Conservation (phyloP, 345 rosid genomes). For the Lumnitzera racemosa region DNA sequence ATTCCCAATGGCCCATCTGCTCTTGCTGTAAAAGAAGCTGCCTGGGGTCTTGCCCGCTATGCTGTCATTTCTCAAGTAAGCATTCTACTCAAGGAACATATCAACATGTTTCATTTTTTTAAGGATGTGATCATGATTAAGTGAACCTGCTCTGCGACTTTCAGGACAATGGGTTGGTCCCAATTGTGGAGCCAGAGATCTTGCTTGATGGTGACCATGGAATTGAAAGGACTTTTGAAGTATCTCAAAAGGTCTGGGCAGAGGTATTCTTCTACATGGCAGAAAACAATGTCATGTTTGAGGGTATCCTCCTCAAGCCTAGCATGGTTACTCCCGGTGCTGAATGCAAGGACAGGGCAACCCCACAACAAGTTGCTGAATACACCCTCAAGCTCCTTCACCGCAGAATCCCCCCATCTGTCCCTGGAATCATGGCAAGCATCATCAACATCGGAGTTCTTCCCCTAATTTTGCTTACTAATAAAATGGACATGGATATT, state of each 20-base stretch:
- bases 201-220: conserved; percentile 92
- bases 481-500: too few relatives aligned
- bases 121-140: too few relatives aligned
- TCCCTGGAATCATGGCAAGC: conserved; percentile 98
- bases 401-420: conserved; percentile 81
- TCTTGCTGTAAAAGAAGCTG: conserved; percentile 94
- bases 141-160: conserved; percentile 4
- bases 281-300: conserved; percentile 91
- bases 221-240: conserved; percentile 90
- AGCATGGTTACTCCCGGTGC: conserved; percentile 99
- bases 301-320: conserved; percentile 95
- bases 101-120: too few relatives aligned
- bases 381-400: conserved; percentile 95
- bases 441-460: not conserved
- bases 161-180: conserved; percentile 94
- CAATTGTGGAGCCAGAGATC: conserved; percentile 99
- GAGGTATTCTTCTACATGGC: conserved; percentile 97
- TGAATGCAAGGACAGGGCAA: conserved; percentile 78
- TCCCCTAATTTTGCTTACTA: too few relatives aligned
- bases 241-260: conserved; percentile 95
- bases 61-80: conserved; percentile 87
- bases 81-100: too few relatives aligned
- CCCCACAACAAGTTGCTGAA: conserved; percentile 72
- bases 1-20: conserved; percentile 97
- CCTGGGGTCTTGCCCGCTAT: conserved; percentile 99